Evolutionary conservation across 129 eudicot species (phyloP), one percentile per base, ranked within the genome.

Genomic region (Deinandra increscens): DNA sequence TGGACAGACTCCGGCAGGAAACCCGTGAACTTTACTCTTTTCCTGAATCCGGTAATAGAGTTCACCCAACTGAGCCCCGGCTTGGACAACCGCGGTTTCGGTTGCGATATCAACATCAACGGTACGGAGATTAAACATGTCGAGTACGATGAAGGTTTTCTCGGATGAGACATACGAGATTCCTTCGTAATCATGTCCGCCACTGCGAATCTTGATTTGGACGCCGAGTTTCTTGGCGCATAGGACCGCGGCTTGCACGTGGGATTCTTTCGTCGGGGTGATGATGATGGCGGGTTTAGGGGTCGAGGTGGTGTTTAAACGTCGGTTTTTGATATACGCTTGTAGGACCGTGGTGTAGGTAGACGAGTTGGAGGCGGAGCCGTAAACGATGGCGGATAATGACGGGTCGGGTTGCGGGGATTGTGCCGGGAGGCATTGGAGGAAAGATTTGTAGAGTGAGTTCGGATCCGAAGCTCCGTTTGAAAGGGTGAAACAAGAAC

Each of bases 271-370:
- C 3, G 41, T 31, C 0, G 83, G 83, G 65, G 83, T 80, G 75
- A 84, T 68, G 50, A 84, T 80, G 58, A 84, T 34, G 3, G 33
- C 50, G 34, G 88, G 88, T 70, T 84, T 80, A 3, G 88, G 85
- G 14, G 85, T 73, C 17, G 38, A 2, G 7, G 85, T 73, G 23
- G 82, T 60, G 77, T 73, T 84, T 34, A 73, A 84, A 10, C 88
- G 79, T 4, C 73, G 67, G 80, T 84, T 84, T 71, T 77, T 84
- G 2, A 84, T 77, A 75, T 80, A 81, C 9, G 64, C 55, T 73
- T 73, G 78, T 33, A 84, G 26, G n/a, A 84, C 78, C n/a, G 78
- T 17, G 9, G 75, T 56, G 68, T 67, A 84, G 7, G 83, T 38
- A 48, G 82, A 36, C 26, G 80, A 73, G 70, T 76, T 76, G 0